Base-by-base conservation (phyloP, 2,329 filamentous ascomycete species). In the Tolypocladium tropicale region DNA sequence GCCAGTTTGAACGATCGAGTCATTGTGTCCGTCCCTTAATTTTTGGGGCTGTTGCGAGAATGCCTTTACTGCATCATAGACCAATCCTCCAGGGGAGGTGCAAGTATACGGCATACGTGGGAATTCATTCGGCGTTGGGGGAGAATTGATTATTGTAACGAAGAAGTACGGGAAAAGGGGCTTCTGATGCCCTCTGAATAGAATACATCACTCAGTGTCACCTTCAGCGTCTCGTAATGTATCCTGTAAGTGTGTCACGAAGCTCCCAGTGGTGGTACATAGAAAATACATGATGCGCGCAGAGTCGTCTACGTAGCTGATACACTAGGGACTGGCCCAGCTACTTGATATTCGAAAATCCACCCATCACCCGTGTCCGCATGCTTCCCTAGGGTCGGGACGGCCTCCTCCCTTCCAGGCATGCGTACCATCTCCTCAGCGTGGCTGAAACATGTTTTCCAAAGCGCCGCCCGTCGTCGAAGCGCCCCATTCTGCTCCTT, bases 261-360 rank as follows among this genome's bases (percentile, higher is more conserved):
- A 30, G n/a, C 9, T n/a, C n/a, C n/a, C n/a, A 7, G 2, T 4
- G 4, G 4, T 7, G 16, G 25, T 48, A 30, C 43, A 18, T 32
- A 49, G 28, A 49, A 49, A 21, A 32, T 49, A 6, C 46, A 32
- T 32, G 46, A 49, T n/a, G 32, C 39, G 25, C 14, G 51, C 32
- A 53, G 25, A 52, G 51, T 53, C 36, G 51, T 32, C 39, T 23
- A 53, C 57, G 53, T 34, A 23, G 18, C 50, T 51, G 54, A 21
- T 48, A 53, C 41, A 53, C 7, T 43, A 12, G 18, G 16, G 18
- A 21, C 46, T 7, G 46, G 46, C 28, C 25, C 18, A 30, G 28
- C 46, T 32, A 21, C 46, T 32, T 18, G 46, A 49, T 32, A n/a
- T n/a, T 49, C 28, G 18, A n/a, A 10, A 21, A n/a, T 32, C 28